Base-by-base conservation (phyloP, 495 filamentous ascomycete genomes). In the Pyrenula aspistea region DNA sequence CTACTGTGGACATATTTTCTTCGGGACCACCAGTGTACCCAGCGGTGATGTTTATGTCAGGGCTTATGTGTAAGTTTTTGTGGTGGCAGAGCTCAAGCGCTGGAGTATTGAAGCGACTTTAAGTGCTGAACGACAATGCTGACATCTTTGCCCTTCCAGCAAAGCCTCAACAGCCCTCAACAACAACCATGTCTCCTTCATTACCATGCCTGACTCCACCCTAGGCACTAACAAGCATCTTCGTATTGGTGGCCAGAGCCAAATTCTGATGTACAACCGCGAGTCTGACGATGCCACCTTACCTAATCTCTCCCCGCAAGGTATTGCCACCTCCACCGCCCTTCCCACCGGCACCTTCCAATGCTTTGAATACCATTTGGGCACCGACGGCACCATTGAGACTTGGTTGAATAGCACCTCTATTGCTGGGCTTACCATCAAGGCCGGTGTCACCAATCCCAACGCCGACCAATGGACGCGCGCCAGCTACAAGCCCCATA, bases 201-300 rank as follows among this genome's bases (percentile, higher is more conserved):
- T 82, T 65, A 79, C 77, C 20, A 82, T 82, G 79, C 74, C 78
- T 12, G 79, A 82, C 67, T 71, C 73, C 3, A 68, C 75, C 48
- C 78, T 77, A 56, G 77, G 71, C 58, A 61, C 58, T 51, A 74
- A 77, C 22, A 79, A 82, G 68, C 74, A 81, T 62, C 78, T 82
- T 22, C 77, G 79, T 56, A 79, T 82, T 57, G 77, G 76, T 55
- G 79, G 79, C 23, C 79, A 82, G 63, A 71, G 61, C 71, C 67
- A 73, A 55, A 80, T 82, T 57, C 61, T 82, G 3, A 80, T 80
- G 75, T 82, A 73, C 71, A 82, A 82, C 69, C 77, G 78, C 64
- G 79, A 82, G 57, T 73, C 71, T 20, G 79, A 82, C 65, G 79
- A 82, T 56, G 77, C 77, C n/a, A 82, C 79, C 2, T 76, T 82